Evolutionary conservation across 139 green algal species (phyloP), one percentile per base, ranked within the genome.

Genomic region (Picochlorum sp.): DNA sequence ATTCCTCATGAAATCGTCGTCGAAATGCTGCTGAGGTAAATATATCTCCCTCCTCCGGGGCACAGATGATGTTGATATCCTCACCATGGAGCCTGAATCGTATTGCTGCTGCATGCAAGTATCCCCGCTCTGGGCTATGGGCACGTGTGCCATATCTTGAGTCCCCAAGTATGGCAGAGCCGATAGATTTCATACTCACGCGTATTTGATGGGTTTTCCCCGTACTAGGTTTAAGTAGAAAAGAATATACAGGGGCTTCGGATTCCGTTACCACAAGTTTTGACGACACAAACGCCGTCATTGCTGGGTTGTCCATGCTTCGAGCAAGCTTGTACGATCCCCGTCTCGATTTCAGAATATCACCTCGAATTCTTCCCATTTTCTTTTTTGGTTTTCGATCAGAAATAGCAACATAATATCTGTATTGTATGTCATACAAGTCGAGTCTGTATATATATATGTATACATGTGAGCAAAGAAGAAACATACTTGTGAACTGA

Each of bases 181-280:
- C 69, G 23, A 79, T 41, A 24, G 63, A 62, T 57, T 78, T 78
- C 31, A 73, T 30, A 24, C 62, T 63, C 24, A 80, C 73, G 2
- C 73, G 30, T n/a, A 80, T 51, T 67, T 80, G 73, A 58, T 80
- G 73, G 11, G 73, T 80, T 18, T 73, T 58, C 2, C 73, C 73
- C 2, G 70, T 80, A 30, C 65, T 62, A 3, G 73, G 73, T 44
- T 67, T 68, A 4, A 78, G 30, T 8, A 80, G 15, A n/a, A 74
- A 70, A 4, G 57, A 63, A 8, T 61, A 49, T 26, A 73, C 41
- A 30, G 41, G 45, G 6, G 57, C 34, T 7, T 54, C 18, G 0
- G 16, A 20, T 20, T 49, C 20, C 8, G 10, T 4, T 3, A 16
- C 30, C 4, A 60, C 16, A 11, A 77, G 28, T 8, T 20, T 54